A percentile compares a stretch with the other conserved stretches of the same genome.
These are phyloP conservation scores for Endoconidiophora polonica DNA, from an alignment of 2,329 filamentous ascomycete species.

Conservation along the genomic window DNA sequence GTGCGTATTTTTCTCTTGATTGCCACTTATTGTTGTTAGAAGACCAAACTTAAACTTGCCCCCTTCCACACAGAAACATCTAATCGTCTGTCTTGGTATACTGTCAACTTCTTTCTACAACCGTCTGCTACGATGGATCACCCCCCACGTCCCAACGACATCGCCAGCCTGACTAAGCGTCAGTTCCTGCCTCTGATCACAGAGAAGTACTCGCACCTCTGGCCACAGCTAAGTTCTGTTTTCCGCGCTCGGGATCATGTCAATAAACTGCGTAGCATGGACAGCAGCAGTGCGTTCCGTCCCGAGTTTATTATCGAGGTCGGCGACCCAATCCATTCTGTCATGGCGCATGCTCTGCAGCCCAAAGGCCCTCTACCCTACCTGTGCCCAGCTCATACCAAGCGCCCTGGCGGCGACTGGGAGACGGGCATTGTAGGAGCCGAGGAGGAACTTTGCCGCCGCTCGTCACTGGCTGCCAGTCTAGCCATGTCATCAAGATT, in stretches of 20 bases:
- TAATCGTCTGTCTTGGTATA: background rate
- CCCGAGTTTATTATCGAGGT: constrained; percentile 34
- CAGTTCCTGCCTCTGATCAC: constrained; percentile 50
- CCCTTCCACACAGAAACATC: background rate
- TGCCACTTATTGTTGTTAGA: too few relatives aligned
- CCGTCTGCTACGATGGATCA: constrained; percentile 4
- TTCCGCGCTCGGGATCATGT: constrained; percentile 34
- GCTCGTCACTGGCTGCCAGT: constrained; percentile 56
- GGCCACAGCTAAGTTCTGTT: constrained; percentile 41
- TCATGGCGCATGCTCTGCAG: constrained; percentile 38
- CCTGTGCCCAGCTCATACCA: constrained; percentile 61
- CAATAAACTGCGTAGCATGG: background rate
- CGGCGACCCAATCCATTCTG: constrained; percentile 43
- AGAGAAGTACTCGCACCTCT: constrained; percentile 36
- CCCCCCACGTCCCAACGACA: constrained; percentile 9
- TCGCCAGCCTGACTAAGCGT: constrained; percentile 7
- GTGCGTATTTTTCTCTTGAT: too few relatives aligned
- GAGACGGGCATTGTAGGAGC: constrained; percentile 39
- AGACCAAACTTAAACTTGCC: background rate
- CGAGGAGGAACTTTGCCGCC: constrained; percentile 53
- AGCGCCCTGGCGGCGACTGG: constrained; percentile 65
- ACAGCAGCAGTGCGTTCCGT: constrained; percentile 15
- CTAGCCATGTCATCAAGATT: constrained; percentile 37
- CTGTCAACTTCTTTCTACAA: background rate
- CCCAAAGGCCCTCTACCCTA: constrained; percentile 37